Base-by-base conservation (phyloP, 441 rosid species). In the Aleurites moluccanus region DNA sequence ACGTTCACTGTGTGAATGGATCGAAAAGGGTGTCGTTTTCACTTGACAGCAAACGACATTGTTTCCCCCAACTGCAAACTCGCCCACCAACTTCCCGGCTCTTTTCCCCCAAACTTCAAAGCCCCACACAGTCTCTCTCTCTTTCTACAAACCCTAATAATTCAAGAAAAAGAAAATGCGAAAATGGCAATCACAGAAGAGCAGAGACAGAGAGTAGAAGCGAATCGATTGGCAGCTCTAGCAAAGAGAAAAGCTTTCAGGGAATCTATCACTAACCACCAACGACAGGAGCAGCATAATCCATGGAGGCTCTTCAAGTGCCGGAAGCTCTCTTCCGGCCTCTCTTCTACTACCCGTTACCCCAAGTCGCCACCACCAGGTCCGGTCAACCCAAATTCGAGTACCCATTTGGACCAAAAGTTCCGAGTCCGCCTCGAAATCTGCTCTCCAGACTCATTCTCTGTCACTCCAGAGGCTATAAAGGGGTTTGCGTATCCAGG, bases 391-490 rank as follows among this genome's bases (percentile, higher is more conserved):
- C 69, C 78, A n/a, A 80, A 68, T 60, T 45, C 70, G 38, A 80
- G 14, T 7, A 66, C 79, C 16, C 83, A 35, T 10, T 70, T 76
- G 47, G 72, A 82, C 40, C 85, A 79, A 53, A 89, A 82, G 64
- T 93, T 92, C 83, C 82, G 73, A 56, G 94, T 83, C 79, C 85
- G 88, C 79, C 91, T 95, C 61, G 98, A 95, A 87, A 89, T 95
- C 25, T 90, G 90, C 86, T 89, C 97, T 21, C 89, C 96, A 44
- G 95, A 95, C 79, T 90, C 94, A 69, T 95, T 95, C 81, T 85
- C 92, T 9, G 81, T 84, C 65, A 85, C 90, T 55, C 95, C 95
- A 15, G 75, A 75, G 73, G 82, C 81, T 55, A 20, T 83, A 42
- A 56, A 73, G 56, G 90, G 94, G 68, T 89, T 86, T 74, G 25